Evolutionary conservation across 441 rosid species (phyloP).

Genomic region (Flueggea neowawraea): DNA sequence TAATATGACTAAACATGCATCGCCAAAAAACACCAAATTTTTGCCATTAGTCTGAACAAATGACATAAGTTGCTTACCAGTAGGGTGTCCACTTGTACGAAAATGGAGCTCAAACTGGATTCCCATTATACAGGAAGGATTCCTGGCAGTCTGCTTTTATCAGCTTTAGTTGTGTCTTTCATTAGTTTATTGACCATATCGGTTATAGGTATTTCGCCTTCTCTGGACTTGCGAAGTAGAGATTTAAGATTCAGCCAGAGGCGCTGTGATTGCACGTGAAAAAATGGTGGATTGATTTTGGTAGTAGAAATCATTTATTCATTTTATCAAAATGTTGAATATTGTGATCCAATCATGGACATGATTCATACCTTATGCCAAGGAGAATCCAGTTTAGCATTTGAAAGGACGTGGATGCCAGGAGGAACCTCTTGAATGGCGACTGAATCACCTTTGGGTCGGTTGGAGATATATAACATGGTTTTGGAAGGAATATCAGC

Average conservation of each 20-base stretch:
- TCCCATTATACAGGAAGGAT: conserved; percentile 62
- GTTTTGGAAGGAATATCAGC: conserved; percentile 46
- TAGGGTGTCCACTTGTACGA: conserved; percentile 56
- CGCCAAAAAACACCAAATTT: background rate
- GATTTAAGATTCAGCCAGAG: conserved; percentile 39
- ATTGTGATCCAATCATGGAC: too few relatives aligned
- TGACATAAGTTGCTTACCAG: conserved; percentile 28
- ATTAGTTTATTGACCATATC: conserved; percentile 51
- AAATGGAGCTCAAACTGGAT: conserved; percentile 52
- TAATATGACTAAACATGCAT: background rate
- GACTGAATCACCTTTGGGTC: conserved; percentile 50
- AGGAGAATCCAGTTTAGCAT: conserved; percentile 63
- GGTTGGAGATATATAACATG: conserved; percentile 66
- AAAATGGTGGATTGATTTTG: background rate
- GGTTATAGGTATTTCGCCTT: conserved; percentile 37
- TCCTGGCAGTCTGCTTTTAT: conserved; percentile 48
- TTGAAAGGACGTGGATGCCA: conserved; percentile 70
- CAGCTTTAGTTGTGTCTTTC: conserved; percentile 54
- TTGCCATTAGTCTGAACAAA: background rate
- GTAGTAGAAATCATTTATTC: too few relatives aligned
- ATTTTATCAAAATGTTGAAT: too few relatives aligned
- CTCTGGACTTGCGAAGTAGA: conserved; percentile 31
- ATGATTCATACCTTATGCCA: conserved; percentile 50
- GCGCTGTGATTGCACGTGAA: conserved; percentile 37
- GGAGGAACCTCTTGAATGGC: conserved; percentile 52